Evolutionary conservation across 31 red algal species (phyloP), one percentile per base, ranked within the genome.

Genomic region (Bonnemaisonia californica): DNA sequence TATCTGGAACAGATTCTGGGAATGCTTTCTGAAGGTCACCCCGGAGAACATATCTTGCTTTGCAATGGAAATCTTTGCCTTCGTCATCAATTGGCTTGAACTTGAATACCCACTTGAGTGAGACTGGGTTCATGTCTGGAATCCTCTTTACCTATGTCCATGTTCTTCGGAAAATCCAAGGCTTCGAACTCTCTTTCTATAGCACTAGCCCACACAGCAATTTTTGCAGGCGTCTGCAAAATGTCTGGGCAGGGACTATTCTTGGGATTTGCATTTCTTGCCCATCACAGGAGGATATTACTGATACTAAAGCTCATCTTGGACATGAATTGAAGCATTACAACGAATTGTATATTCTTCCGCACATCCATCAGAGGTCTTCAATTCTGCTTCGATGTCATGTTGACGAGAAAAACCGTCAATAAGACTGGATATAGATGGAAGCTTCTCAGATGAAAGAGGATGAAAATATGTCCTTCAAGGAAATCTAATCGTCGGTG

Each of bases 1-100:
- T 58, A 3, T 28, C 21, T 32, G 65, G 64, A 45, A 57, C 62
- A 57, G 71, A 83, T 34, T 83, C 61, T 26, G 45, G 60, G n/a
- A 1, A 67, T 32, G 59, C 48, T 38, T 31, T 63, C 45, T 66
- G 76, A 19, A 0, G 4, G 26, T 80, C 21, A n/a, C 1, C 57
- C 27, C 76, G 34, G 24, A 80, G 36, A 48, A 31, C 13, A 35
- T 60, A 48, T 34, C 34, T 36, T 80, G 27, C 23, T 34, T 80
- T 80, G 8, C 41, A 34, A 3, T 66, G 12, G 24, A 65, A 48
- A 3, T 67, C 26, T 13, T 80, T 41, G 7, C 59, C 58, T 3
- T 19, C 24, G 2, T 4, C 2, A 7, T 80, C 76, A 3, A 80
- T 0, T 7, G 22, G 48, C 41, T 64, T 65, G 3, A 21, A 37